Evolutionary conservation across 2,329 filamentous ascomycete genomes (phyloP).

Genomic region (Stromatinia cepivora): DNA sequence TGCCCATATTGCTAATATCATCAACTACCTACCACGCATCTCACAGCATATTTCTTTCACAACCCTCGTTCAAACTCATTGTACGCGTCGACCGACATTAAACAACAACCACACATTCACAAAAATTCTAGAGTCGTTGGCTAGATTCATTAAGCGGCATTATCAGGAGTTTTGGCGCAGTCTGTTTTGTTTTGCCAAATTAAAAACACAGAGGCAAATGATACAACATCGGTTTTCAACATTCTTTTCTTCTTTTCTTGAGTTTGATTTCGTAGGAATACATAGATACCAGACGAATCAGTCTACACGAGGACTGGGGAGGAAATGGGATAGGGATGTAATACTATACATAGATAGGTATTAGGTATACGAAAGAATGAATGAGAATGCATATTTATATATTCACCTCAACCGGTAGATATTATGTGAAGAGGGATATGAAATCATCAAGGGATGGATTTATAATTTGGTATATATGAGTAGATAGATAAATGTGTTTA

Average conservation of each 20-base stretch:
- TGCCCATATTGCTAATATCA: neutral
- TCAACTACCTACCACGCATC: neutral
- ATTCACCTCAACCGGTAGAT: too few species aligned
- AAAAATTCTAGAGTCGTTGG: neutral
- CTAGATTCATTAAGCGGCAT: neutral
- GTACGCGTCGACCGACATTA: neutral
- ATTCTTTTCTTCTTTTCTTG: neutral
- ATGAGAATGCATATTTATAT: neutral
- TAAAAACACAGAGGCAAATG: neutral
- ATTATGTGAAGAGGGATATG: too few species aligned
- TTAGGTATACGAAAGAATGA: neutral
- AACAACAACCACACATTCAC: neutral
- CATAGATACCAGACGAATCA: constrained; percentile 45
- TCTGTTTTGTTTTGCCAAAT: neutral
- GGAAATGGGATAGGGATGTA: neutral
- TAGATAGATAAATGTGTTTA: too few species aligned
- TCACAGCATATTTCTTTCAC: neutral
- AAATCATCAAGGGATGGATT: too few species aligned
- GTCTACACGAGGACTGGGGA: constrained; percentile 38
- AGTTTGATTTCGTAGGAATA: neutral
- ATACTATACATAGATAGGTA: neutral
- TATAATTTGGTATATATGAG: too few species aligned
- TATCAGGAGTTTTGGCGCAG: constrained; percentile 1
- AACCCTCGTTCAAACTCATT: neutral
- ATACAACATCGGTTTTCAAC: constrained; percentile 15